phyloP scores from a whole-genome alignment of 768 basidiomycete genomes.

The Lentinula guzmanii region DNA sequence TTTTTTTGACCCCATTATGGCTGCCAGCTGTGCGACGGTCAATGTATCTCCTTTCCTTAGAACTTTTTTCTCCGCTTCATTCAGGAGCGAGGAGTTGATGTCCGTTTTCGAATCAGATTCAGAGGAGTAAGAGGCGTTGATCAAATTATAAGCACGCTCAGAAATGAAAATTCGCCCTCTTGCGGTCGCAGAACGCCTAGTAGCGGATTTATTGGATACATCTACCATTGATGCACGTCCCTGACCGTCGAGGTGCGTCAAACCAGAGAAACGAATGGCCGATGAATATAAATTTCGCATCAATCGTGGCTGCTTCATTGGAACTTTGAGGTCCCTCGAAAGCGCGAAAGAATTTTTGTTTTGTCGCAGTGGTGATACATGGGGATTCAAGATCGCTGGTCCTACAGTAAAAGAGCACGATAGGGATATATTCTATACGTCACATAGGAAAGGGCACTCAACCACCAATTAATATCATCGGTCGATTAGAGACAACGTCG shows the following conservation, averaged over 20 bases:
- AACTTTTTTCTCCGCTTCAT: slow-evolving; percentile 42
- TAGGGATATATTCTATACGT: slow-evolving; percentile 11
- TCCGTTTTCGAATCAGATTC: slow-evolving; percentile 9
- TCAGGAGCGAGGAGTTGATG: slow-evolving; percentile 12
- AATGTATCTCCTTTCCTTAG: slow-evolving; percentile 64
- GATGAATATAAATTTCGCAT: neutral
- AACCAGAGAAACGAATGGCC: neutral
- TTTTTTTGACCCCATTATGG: slow-evolving; percentile 82
- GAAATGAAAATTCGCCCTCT: slow-evolving; percentile 68
- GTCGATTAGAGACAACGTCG: slow-evolving; percentile 69
- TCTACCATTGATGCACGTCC: slow-evolving; percentile 85
- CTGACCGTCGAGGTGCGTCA: slow-evolving; percentile 7
- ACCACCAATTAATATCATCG: slow-evolving; percentile 94
- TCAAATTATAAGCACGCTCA: slow-evolving; percentile 54
- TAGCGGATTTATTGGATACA: slow-evolving; percentile 55
- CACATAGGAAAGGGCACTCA: slow-evolving; percentile 44
- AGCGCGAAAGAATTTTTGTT: neutral
- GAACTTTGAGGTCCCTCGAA: neutral
- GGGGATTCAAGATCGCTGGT: neutral
- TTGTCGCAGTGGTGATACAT: neutral
- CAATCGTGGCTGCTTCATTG: neutral
- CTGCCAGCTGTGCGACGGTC: slow-evolving; percentile 77
- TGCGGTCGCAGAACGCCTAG: slow-evolving; percentile 69
- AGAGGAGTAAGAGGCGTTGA: slow-evolving; percentile 37
- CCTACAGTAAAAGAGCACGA: slow-evolving; percentile 1